Evolutionary conservation across 106 monocot species (phyloP).

Genomic region (Gastrodia elata): DNA sequence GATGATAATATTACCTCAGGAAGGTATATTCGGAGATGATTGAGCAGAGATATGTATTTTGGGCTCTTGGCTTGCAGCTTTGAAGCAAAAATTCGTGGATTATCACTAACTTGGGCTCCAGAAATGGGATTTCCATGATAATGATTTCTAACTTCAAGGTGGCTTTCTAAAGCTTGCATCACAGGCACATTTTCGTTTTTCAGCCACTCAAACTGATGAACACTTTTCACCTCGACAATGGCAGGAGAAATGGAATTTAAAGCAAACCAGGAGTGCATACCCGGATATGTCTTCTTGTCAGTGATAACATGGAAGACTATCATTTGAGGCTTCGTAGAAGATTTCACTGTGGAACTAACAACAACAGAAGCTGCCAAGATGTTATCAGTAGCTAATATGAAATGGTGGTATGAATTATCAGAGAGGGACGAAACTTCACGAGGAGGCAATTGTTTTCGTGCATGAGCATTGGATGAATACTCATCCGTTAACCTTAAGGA

Average conservation of each 20-base stretch:
- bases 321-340: slow-evolving; percentile 51
- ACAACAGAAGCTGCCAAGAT: slow-evolving; percentile 91
- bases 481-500: slow-evolving; percentile 72
- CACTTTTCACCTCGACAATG: slow-evolving; percentile 81
- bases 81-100: slow-evolving; percentile 59
- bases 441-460: slow-evolving; percentile 55
- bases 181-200: slow-evolving; percentile 79
- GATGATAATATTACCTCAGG: slow-evolving; percentile 58
- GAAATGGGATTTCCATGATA: slow-evolving; percentile 60
- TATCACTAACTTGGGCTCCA: slow-evolving; percentile 41
- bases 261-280: slow-evolving; percentile 96
- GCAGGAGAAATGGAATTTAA: slow-evolving; percentile 57
- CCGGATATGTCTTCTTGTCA: slow-evolving; percentile 89
- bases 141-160: slow-evolving; percentile 56
- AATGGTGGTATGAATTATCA: slow-evolving; percentile 68
- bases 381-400: slow-evolving; percentile 69
- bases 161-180: slow-evolving; percentile 71
- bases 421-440: slow-evolving; percentile 51
- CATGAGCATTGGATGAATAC: slow-evolving; percentile 71
- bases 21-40: slow-evolving; percentile 86
- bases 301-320: slow-evolving; percentile 85
- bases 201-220: slow-evolving; percentile 87
- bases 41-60: slow-evolving; percentile 80
- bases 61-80: slow-evolving; percentile 78
- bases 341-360: slow-evolving; percentile 56